These are phyloP conservation scores for Taiwanofungus camphoratus DNA, from an alignment of 1,284 basidiomycete genomes.

Conservation along the genomic window DNA sequence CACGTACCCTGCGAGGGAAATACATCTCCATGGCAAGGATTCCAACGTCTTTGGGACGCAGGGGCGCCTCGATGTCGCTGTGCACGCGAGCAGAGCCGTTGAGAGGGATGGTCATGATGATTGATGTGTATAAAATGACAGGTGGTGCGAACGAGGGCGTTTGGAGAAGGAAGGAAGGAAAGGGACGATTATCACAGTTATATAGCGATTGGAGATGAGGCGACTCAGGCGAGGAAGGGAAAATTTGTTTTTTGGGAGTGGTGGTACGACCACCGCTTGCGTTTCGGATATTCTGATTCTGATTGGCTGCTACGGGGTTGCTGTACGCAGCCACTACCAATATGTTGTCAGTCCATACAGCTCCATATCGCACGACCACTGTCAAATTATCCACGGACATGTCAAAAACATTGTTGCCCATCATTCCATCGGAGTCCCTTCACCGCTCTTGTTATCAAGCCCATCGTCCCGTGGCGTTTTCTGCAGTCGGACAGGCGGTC, in stretches of 20 bases:
- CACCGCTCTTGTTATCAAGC: no score
- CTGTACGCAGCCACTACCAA: no score
- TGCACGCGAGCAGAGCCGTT: constrained; percentile 20
- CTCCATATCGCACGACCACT: no score
- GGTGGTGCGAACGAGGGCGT: constrained; percentile 6
- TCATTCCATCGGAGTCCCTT: no score
- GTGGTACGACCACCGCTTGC: constrained; percentile 2
- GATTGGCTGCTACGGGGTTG: no score
- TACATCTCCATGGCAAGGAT: constrained; percentile 91
- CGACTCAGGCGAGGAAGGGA: constrained; percentile 5
- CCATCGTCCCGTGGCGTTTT: no score
- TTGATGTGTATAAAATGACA: constrained; percentile 8
- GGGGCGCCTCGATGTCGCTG: constrained; percentile 24
- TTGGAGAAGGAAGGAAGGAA: constrained; percentile 10
- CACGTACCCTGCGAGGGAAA: constrained; percentile 82
- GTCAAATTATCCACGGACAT: no score
- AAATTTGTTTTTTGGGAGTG: neutral
- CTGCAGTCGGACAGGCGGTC: no score
- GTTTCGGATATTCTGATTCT: neutral
- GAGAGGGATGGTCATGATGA: constrained; percentile 28
- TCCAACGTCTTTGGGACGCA: constrained; percentile 86
- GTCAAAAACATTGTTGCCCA: no score
- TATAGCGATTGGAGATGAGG: constrained; percentile 6
- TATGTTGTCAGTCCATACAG: no score
- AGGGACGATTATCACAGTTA: constrained; percentile 1